A percentile compares a stretch with the other conserved stretches of the same genome.
phyloP scores from a whole-genome alignment of 352 stramenopile species.

The Phytophthora rubi region DNA sequence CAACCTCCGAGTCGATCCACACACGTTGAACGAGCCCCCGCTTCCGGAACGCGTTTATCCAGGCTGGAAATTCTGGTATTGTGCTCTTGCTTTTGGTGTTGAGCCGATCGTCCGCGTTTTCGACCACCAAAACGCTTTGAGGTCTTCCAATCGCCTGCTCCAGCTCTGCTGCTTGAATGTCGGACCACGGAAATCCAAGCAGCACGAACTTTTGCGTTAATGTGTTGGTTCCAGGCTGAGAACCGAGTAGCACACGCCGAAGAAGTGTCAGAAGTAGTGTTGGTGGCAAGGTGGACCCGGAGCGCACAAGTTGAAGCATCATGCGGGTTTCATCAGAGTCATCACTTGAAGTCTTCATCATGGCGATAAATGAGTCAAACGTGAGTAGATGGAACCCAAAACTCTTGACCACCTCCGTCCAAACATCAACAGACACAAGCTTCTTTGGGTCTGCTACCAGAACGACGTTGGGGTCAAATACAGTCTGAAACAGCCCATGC shows the following conservation, averaged over 20 bases:
- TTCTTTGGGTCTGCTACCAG: slow-evolving; percentile 33
- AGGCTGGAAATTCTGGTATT: slow-evolving; percentile 23
- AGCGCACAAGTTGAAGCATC: slow-evolving; percentile 36
- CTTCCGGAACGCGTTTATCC: slow-evolving; percentile 24
- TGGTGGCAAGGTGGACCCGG: slow-evolving; percentile 29
- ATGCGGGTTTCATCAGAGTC: slow-evolving; percentile 27
- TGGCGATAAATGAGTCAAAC: slow-evolving; percentile 35
- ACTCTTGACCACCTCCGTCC: slow-evolving; percentile 16
- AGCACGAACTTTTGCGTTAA: slow-evolving; percentile 50
- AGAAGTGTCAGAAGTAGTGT: slow-evolving; percentile 39
- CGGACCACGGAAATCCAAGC: slow-evolving; percentile 46
- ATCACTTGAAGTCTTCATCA: slow-evolving; percentile 30
- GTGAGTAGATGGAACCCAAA: slow-evolving; percentile 38
- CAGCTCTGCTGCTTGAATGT: slow-evolving; percentile 35
- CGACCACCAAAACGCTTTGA: slow-evolving; percentile 22
- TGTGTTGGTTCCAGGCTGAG: slow-evolving; percentile 6
- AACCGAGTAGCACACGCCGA: slow-evolving; percentile 28
- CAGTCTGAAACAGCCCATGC: slow-evolving; percentile 28
- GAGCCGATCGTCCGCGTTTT: slow-evolving; percentile 2
- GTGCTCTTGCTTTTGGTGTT: neutral
- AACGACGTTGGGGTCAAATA: slow-evolving; percentile 48
- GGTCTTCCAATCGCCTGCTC: slow-evolving; percentile 37
- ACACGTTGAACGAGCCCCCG: slow-evolving; percentile 26
- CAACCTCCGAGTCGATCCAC: slow-evolving; percentile 22
- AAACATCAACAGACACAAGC: slow-evolving; percentile 7